These are phyloP conservation scores for Trichoderma endophyticum DNA, from an alignment of 2,329 filamentous ascomycete species.

Conservation along the genomic window DNA sequence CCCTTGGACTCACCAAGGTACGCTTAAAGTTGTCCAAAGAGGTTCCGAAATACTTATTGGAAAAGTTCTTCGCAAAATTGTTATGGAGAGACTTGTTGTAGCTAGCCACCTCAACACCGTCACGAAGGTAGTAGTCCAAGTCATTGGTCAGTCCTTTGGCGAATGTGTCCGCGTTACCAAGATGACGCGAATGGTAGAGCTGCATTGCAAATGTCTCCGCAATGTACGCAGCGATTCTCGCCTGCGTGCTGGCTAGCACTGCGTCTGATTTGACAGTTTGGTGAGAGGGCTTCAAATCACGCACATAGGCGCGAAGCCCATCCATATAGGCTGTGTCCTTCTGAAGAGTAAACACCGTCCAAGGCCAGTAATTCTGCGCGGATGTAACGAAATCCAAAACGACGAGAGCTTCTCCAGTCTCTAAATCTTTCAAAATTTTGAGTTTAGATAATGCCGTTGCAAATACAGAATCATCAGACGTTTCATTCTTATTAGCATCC, in stretches of 20 bases:
- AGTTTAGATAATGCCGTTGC: conserved; percentile 70
- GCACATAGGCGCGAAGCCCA: conserved; percentile 68
- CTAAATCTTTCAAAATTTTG: conserved; percentile 60
- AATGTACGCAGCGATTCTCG: conserved; percentile 73
- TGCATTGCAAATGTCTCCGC: conserved; percentile 90
- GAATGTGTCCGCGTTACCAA: conserved; percentile 61
- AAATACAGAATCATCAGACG: conserved; percentile 63
- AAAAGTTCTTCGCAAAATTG: conserved; percentile 83
- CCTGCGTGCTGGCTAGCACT: conserved; percentile 57
- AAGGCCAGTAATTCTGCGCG: conserved; percentile 92
- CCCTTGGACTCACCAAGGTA: conserved; percentile 61
- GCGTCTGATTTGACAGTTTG: conserved; percentile 54
- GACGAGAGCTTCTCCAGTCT: conserved; percentile 64
- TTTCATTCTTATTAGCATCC: conserved; percentile 49
- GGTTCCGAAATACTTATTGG: conserved; percentile 70
- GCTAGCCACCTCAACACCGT: conserved; percentile 72
- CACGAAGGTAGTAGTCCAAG: conserved; percentile 74
- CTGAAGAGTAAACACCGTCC: conserved; percentile 79
- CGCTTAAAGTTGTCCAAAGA: conserved; percentile 77
- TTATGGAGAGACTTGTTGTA: conserved; percentile 87
- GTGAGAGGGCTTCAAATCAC: conserved; percentile 51
- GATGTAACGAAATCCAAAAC: conserved; percentile 84
- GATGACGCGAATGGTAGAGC: conserved; percentile 78
- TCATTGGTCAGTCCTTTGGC: conserved; percentile 70
- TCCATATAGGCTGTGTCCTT: conserved; percentile 71